Percentiles rank a stretch among this genome's conserved stretches.
Evolutionary conservation across 2,329 filamentous ascomycete genomes (phyloP).

Genomic region (Hymenoscyphus scutula): DNA sequence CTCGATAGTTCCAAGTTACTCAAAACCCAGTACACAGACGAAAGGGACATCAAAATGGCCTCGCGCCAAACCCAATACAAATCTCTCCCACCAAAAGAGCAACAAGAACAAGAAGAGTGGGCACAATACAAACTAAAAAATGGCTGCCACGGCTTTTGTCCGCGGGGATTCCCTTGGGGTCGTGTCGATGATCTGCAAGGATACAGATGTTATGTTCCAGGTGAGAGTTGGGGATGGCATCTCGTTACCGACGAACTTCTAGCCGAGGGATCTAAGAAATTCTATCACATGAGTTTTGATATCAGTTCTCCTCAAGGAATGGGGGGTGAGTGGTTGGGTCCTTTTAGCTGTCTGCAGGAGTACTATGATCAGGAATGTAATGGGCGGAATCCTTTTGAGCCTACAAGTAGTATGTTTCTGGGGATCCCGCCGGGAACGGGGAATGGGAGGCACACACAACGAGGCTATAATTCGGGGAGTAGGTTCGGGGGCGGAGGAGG

Average conservation of each 20-base stretch:
- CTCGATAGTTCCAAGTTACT: too few species aligned
- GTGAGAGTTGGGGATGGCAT: neutral
- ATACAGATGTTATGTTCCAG: neutral
- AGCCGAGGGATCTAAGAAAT: neutral
- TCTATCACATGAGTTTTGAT: neutral
- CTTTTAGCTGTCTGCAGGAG: neutral
- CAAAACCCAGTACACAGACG: too few species aligned
- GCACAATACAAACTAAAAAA: neutral
- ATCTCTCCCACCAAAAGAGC: neutral
- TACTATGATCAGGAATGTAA: neutral
- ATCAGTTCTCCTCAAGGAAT: neutral
- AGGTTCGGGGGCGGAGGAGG: too few species aligned
- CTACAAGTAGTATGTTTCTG: too few species aligned
- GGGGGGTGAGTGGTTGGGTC: neutral
- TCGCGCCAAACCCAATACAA: conserved; percentile 1
- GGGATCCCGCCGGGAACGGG: too few species aligned
- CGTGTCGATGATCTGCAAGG: neutral
- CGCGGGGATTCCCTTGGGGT: neutral
- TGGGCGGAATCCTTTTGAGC: too few species aligned
- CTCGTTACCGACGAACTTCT: neutral
- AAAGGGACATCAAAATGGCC: neutral
- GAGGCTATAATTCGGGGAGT: too few species aligned
- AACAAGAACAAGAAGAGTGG: neutral
- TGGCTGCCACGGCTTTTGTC: neutral
- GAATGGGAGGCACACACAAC: too few species aligned